A percentile compares a stretch with the other conserved stretches of the same genome.
Conservation (phyloP, 345 rosid species). For the Rhizophora apiculata region DNA sequence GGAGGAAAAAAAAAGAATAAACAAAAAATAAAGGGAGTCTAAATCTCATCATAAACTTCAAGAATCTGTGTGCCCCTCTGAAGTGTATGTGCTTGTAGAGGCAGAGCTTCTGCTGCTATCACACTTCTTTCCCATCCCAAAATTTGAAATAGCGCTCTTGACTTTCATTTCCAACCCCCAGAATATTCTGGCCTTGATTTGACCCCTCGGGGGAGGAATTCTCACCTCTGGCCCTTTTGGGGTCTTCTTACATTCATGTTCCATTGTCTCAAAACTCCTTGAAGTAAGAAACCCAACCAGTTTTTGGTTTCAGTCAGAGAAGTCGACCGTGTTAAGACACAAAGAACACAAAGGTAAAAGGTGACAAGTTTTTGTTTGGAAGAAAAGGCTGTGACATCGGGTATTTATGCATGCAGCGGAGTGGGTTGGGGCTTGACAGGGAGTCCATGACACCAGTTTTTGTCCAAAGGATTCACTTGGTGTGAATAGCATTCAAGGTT, state of each 20-base stretch:
- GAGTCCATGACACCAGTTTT: too few relatives aligned
- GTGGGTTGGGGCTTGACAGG: not conserved
- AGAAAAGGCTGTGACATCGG: not conserved
- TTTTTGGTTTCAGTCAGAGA: not conserved
- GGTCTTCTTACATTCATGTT: not conserved
- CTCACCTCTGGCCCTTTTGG: slow-evolving; percentile 11
- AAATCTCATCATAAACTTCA: not conserved
- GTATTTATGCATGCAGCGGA: not conserved
- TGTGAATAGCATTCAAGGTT: too few relatives aligned
- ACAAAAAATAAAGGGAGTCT: not conserved
- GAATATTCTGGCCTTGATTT: slow-evolving; percentile 16
- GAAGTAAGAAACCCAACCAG: not conserved
- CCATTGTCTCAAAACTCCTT: not conserved
- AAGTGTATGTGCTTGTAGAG: not conserved
- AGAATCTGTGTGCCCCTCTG: not conserved
- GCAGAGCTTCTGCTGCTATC: slow-evolving; percentile 1
- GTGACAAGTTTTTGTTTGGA: not conserved
- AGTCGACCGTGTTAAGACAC: not conserved
- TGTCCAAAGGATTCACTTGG: not conserved
- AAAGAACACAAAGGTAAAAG: not conserved
- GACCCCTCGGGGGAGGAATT: slow-evolving; percentile 32
- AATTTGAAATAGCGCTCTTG: not conserved
- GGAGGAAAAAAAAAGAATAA: not conserved
- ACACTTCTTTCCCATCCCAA: not conserved
- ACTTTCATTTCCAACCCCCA: not conserved